Evolutionary conservation across 306 rosid genomes (phyloP).

Genomic region (Calophaca sinica): DNA sequence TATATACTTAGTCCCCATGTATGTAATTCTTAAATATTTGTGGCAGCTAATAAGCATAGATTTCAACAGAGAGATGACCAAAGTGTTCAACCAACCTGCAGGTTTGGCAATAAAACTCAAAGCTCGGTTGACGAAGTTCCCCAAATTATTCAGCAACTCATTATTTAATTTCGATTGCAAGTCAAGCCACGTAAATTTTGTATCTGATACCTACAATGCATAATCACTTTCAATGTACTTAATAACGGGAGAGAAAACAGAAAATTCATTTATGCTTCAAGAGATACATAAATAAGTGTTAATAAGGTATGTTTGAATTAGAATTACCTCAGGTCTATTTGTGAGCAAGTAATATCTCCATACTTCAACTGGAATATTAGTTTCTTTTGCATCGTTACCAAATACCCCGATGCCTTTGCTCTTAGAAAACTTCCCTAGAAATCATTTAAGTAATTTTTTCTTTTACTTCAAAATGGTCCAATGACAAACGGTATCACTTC

Average conservation of each 20-base stretch:
- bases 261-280: slow-evolving; percentile 15
- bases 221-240: slow-evolving; percentile 29
- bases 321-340: slow-evolving; percentile 91
- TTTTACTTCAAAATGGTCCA: slow-evolving; percentile 26
- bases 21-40: slow-evolving; percentile 19
- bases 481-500: slow-evolving; percentile 26
- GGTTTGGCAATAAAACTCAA: slow-evolving; percentile 95
- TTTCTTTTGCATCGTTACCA: slow-evolving; percentile 92
- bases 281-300: slow-evolving; percentile 6
- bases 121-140: slow-evolving; percentile 88
- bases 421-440: slow-evolving; percentile 90
- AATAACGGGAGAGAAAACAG: slow-evolving; percentile 25
- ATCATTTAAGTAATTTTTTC: background rate
- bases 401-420: slow-evolving; percentile 92
- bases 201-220: slow-evolving; percentile 75
- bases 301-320: background rate
- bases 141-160: slow-evolving; percentile 89
- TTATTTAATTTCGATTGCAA: slow-evolving; percentile 89
- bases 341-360: slow-evolving; percentile 97
- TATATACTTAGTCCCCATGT: slow-evolving; percentile 2
- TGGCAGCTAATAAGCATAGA: slow-evolving; percentile 36
- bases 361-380: slow-evolving; percentile 90
- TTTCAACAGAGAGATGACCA: slow-evolving; percentile 1
- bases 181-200: slow-evolving; percentile 87
- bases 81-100: slow-evolving; percentile 68